Conservation (phyloP, 2,329 filamentous ascomycete genomes). For the Cephalotrichum gorgonifer region DNA sequence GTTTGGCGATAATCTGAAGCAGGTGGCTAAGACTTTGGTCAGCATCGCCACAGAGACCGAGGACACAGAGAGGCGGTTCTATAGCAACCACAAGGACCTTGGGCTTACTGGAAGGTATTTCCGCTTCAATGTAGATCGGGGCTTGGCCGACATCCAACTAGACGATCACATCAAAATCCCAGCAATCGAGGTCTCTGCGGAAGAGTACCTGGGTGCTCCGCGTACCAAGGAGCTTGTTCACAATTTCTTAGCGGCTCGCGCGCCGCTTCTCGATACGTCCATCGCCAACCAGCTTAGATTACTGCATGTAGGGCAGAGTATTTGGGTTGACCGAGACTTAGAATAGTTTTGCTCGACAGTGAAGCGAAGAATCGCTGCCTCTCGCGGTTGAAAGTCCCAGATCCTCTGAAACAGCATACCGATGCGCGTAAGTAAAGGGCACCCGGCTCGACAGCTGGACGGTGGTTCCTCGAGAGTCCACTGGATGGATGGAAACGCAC, state of each 20-base stretch:
- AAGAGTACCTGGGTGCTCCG: not conserved
- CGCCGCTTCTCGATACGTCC: not conserved
- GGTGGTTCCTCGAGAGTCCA: not conserved
- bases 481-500: not conserved
- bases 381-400: not conserved
- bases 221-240: not conserved
- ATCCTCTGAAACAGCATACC: not conserved
- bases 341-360: not conserved
- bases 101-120: not conserved
- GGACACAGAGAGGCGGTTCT: not conserved
- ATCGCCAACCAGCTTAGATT: not conserved
- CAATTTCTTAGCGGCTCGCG: not conserved
- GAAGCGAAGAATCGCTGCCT: not conserved
- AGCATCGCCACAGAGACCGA: not conserved
- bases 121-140: not conserved
- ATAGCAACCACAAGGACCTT: not conserved
- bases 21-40: not conserved
- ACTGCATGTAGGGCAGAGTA: not conserved
- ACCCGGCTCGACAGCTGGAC: not conserved
- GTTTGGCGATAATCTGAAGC: not conserved
- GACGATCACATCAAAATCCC: not conserved
- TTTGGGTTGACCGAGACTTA: not conserved
- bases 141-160: not conserved
- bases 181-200: not conserved
- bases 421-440: not conserved